phyloP scores from a whole-genome alignment of 176 grass and related monocot species.

The bread wheat (Triticum aestivum) region DNA sequence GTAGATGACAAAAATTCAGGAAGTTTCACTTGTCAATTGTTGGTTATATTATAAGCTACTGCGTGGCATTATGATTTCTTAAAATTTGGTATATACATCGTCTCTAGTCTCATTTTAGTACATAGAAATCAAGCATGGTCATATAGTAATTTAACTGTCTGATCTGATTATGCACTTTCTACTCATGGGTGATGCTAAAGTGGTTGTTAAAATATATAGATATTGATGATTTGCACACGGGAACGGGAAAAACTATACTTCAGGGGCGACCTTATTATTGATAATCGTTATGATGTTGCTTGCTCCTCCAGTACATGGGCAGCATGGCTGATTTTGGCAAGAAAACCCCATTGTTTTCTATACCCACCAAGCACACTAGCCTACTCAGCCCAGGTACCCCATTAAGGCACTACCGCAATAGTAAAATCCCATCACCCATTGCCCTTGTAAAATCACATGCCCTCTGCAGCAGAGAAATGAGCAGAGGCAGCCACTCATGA shows the following conservation, averaged over 20 bases:
- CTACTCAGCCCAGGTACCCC: background rate
- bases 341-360: background rate
- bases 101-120: background rate
- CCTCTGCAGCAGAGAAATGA: background rate
- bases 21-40: background rate
- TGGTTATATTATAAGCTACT: background rate
- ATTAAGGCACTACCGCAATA: background rate
- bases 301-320: background rate
- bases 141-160: background rate
- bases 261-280: no score
- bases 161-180: background rate
- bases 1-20: background rate
- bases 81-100: background rate
- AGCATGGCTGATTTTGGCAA: background rate
- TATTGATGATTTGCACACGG: background rate
- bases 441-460: background rate
- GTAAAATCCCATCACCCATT: background rate
- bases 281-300: background rate
- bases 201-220: background rate
- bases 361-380: background rate
- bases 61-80: background rate
- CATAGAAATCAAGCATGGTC: background rate
- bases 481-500: background rate
- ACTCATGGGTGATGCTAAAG: constrained; percentile 1
- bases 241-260: background rate